Base-by-base conservation (phyloP, 768 basidiomycete genomes). In the Multifurca ochricompacta region DNA sequence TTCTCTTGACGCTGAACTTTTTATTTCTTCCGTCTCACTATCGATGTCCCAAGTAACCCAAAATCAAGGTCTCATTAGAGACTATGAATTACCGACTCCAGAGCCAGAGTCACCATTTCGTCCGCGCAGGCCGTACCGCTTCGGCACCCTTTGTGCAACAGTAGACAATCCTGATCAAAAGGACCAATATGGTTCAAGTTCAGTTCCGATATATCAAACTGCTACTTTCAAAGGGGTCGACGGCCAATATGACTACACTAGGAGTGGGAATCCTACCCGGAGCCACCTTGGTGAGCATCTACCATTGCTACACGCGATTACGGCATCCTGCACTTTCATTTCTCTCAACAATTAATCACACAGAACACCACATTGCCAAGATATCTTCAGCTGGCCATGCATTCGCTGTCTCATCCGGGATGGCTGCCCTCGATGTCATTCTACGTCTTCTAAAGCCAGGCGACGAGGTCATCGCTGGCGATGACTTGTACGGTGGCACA, bases 401-500 rank as follows among this genome's bases (percentile, higher is more conserved):
- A 0, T 90, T 95, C 66, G 81, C 85, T 18, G 91, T 99, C 4
- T 90, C 92, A 5, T 97, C 95, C 4, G 96, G 96, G 50, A 99
- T 99, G 96, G 93, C 95, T 16, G 93, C 94, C 3, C 79, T 98
- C 37, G 96, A 99, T 69, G 81, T 92, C 48, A 97, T 99, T 63
- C 78, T 96, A 44, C 87, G 96, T 45, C 68, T 97, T 27, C 81
- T 98, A 62, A 95, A 94, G 70, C 92, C 95, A 4, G 91, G 91
- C n/a, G 87, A 91, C 69, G 89, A 93, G 67, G 79, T 99, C 58
- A 86, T 99, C 61, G 92, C 96, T 3, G 93, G 94, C 25, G 95
- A 98, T 68, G 95, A 99, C 68, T 73, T 98, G 23, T 99, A 99
- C 69, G 96, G 96, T 32, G 96, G 96, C 19, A 97, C 95, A 25